Base-by-base conservation (phyloP, 306 rosid genomes). In the Echinosophora koreensis region DNA sequence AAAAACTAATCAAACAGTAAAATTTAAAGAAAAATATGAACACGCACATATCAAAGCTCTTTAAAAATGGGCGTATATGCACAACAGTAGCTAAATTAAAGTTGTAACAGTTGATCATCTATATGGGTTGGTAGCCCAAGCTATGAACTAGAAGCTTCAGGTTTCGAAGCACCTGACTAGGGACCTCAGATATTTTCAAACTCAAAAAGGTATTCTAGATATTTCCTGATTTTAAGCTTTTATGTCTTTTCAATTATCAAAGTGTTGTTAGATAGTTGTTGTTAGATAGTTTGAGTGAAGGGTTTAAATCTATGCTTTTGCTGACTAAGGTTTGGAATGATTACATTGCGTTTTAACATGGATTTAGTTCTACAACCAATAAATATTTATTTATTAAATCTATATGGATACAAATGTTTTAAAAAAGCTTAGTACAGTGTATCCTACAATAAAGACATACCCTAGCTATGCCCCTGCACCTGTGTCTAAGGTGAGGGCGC, bases 71-170 rank as follows among this genome's bases (percentile, higher is more conserved):
- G 73, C 41, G 17, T 50, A 22, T 12, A 62, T 30, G 78, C 49
- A 42, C 60, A 13, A 49, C 22, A 63, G 50, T 64, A 74, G 38
- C 28, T 30, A 70, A 58, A 69, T 28, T 58, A 17, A 67, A 51
- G 52, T 81, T 74, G 64, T 49, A 74, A 55, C 14, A 30, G 38
- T 38, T 37, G 58, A 17, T 39, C 15, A 50, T 63, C 38, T 30
- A 58, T 35, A 13, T 39, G 44, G 32, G 67, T 67, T 58, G 71
- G 62, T 39, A 67, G 5, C 18, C 80, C 38, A 58, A 60, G 67
- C 72, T 49, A 41, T 22, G 66, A 18, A 68, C 30, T 16, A 74
- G 75, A 66, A 57, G 72, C 71, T 54, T 44, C 79, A 72, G 49
- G 58, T 74, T 41, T 34, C 68, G n/a, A 54, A 66, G 22, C 58